Evolutionary conservation across 805 yeast species (phyloP), one percentile per base, ranked within the genome.

Genomic region (Tetrapisispora fleetii): DNA sequence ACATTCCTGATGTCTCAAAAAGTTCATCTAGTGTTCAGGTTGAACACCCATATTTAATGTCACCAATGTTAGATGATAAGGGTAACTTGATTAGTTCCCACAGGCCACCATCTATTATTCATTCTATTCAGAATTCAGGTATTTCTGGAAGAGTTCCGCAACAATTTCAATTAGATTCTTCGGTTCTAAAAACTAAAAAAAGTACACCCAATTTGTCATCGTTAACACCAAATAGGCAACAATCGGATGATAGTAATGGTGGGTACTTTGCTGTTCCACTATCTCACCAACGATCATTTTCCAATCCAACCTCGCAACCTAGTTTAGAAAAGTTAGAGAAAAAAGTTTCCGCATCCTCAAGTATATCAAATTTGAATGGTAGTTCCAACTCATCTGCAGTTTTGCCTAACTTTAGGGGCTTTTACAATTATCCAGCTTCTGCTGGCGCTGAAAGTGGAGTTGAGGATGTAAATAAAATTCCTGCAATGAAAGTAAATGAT

Each of bases 41-140:
- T 5, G 39, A 41, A 7, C 51, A 60, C 41, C 54, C 67, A 9
- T 58, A 52, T 38, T 52, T 63, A 3, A 60, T 64, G 39, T 65
- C 70, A 0, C 70, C 70, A 3, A 65, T 67, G 14, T 63, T 67
- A 42, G 70, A 67, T 50, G 70, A 67, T 42, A 59, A 67, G 46
- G 70, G 70, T 37, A 67, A 67, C 47, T 46, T 67, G 52, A 62
- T 67, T 2, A 46, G 52, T 3, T 48, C 52, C 17, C 17, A 32
- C 4, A 42, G 27, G 10, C 54, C 40, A 37, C 37, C 43, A 17
- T 32, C 39, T 16, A 27, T 50, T 37, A 37, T 42, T 10, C 37
- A 48, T 22, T 21, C 49, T 18, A 16, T 38, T 30, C 21, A 38
- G 17, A 35, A 45, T 28, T 9, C 27, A 14, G 19, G 35, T 7